Base-by-base conservation (phyloP, 345 rosid species). In the Eucalyptus grandis region DNA sequence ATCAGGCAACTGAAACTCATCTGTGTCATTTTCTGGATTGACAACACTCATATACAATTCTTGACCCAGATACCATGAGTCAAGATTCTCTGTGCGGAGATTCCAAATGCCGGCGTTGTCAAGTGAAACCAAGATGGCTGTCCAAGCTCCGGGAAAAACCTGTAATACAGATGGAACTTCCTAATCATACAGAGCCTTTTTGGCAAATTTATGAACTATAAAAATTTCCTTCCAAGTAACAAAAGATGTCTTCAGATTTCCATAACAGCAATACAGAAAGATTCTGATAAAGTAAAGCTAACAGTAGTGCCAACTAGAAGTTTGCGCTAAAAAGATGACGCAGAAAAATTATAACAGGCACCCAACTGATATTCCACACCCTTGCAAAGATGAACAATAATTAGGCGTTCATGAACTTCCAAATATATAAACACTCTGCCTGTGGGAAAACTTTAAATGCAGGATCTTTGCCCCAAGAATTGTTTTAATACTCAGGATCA, bases 101-200 rank as follows among this genome's bases (percentile, higher is more conserved):
- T 98, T 98, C 99, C 99, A 97, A 86, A 97, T 93, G 87, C 99
- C 99, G 15, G 98, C 94, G 94, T 96, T 97, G 93, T 97, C 99
- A 37, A 98, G 94, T 82, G 95, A 95, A 89, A 97, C 96, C 89
- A 98, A 91, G 72, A 98, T 94, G 30, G 99, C 99, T 1, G 99
- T 95, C 99, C 99, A 98, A 72, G 98, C 98, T 93, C 97, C 98
- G 6, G 99, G 99, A 92, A 94, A 97, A 87, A 97, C 99, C 99
- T 97, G 91, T 31, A 31, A 80, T 47, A 11, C 22, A 51, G 30
- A 77, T 21, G 47, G 47, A 40, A 77, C 85, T 40, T 40, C 82
- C 47, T 21, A 40, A 77, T 77, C 85, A 77, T 77, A 77, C 85
- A 77, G 27, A 77, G 47, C 47, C 85, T 77, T 43, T 21, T 77